phyloP scores from a whole-genome alignment of 2,329 filamentous ascomycete species.

The Microdochium bolleyi region DNA sequence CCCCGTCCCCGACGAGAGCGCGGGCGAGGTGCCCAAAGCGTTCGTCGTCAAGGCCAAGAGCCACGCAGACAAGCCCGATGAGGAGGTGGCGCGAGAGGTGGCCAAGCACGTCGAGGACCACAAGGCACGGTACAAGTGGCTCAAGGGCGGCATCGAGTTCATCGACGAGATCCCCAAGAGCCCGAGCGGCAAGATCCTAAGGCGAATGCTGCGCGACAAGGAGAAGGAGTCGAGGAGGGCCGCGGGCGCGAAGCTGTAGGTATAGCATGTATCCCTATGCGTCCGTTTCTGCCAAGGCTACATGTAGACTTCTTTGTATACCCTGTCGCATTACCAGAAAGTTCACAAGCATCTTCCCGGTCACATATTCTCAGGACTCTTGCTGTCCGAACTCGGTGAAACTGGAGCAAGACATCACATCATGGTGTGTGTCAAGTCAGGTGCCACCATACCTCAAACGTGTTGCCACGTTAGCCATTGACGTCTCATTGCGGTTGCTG shows the following conservation, averaged over 20 bases:
- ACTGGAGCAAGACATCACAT: no score
- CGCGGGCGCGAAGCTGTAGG: constrained; percentile 52
- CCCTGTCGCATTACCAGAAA: no score
- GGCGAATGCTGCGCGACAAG: constrained; percentile 54
- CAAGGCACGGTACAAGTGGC: constrained; percentile 51
- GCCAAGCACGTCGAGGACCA: constrained; percentile 44
- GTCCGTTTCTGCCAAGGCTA: no score
- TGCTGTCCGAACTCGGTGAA: no score
- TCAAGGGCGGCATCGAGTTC: constrained; percentile 46
- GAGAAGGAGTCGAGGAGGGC: constrained; percentile 56
- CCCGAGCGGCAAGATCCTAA: constrained; percentile 57
- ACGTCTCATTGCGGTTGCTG: no score
- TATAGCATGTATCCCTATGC: not conserved
- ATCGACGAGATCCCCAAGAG: constrained; percentile 55
- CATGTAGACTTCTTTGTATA: no score
- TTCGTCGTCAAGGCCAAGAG: constrained; percentile 51
- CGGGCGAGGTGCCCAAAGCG: constrained; percentile 60
- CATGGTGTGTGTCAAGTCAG: no score
- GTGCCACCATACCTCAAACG: no score
- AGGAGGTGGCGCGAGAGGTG: constrained; percentile 35
- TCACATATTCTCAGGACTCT: no score
- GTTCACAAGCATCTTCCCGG: no score
- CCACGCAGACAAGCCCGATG: constrained; percentile 18
- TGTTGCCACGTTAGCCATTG: no score
- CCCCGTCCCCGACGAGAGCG: constrained; percentile 53